Base-by-base conservation (phyloP, 345 rosid genomes). In the Syzygium jambos region DNA sequence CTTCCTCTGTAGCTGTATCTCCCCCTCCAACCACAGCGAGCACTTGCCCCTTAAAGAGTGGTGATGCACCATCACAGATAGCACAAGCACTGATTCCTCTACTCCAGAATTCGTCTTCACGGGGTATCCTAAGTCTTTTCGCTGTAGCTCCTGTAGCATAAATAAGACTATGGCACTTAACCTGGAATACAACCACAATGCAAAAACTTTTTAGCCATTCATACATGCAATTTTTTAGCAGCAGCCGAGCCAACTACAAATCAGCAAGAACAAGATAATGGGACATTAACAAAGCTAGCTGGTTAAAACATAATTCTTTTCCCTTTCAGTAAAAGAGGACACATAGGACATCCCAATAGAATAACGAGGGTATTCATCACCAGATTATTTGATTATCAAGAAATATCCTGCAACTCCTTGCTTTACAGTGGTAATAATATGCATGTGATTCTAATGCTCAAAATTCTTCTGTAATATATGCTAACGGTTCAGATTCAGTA, bases 81-180 rank as follows among this genome's bases (percentile, higher is more conserved):
- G 99, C 99, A 91, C 99, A 97, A 85, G 99, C 99, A 91, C 99
- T 97, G 29, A 97, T 97, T 90, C 99, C 99, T 89, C 97, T 94
- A 92, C 99, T 96, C 99, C 99, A 97, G 87, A 97, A 97, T 87
- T 97, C 98, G 88, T 97, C 99, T 87, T 96, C 99, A 78, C 95
- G 96, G 59, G 99, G 99, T 90, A 97, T 89, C 25, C 89, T 87
- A 49, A 97, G 95, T 91, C 96, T 94, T 90, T 89, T 93, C 51
- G 99, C 98, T 52, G 98, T 95, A 92, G 99, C 99, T 91, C 99
- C 99, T 11, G 99, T 97, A 25, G 99, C 99, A 88, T 56, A 95
- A 86, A 97, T 93, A 55, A 97, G 14, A 89, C 98, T 95, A 89
- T 95, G 95, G 82, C 98, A 94, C 87, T 95, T 96, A 21, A 97